Evolutionary conservation across 805 yeast species (phyloP), one percentile per base, ranked within the genome.

Genomic region (Kluyveromyces siamensis): DNA sequence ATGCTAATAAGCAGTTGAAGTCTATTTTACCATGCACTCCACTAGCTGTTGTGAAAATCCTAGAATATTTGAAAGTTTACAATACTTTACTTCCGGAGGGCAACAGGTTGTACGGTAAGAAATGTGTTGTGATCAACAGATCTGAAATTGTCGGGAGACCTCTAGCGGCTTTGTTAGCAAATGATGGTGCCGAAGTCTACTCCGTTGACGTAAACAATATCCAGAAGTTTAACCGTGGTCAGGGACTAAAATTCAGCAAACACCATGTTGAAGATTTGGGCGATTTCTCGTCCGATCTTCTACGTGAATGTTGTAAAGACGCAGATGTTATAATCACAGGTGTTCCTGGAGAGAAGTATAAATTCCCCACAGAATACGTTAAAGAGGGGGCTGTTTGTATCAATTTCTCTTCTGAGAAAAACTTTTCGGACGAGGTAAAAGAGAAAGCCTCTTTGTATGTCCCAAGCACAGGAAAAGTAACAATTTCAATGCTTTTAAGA

Each of bases 71-170:
- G 58, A 89, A 93, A 11, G 85, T 88, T 7, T 93, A 93, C 74
- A 93, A 91, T 69, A 69, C 77, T 41, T 68, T 90, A 19, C 67
- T 93, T 50, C 84, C 86, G 27, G 85, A 89, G 61, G 99, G 99
- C 6, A 89, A 93, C 71, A 76, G 96, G 53, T 73, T 93, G 19
- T 93, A 87, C 59, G 99, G 99, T 41, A 90, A 89, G 68, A 91
- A 93, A 46, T 76, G 91, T 48, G 82, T 95, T 44, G 82, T 93
- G 41, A 90, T 93, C 46, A 93, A 93, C 69, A 76, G 99, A 61
- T 86, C 96, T 11, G 99, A 93, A 68, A 91, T 93, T 60, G 99
- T 93, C 19, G 99, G 99, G 11, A 80, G 99, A 57, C 99, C 99
- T 1, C 72, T 93, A 51, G 98, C 98, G 35, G 98, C 99, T 0